Percentiles rank a stretch among this genome's conserved stretches.
These are phyloP conservation scores for Hypoxylon lienhwacheense DNA, from an alignment of 495 filamentous ascomycete species.

Conservation along the genomic window DNA sequence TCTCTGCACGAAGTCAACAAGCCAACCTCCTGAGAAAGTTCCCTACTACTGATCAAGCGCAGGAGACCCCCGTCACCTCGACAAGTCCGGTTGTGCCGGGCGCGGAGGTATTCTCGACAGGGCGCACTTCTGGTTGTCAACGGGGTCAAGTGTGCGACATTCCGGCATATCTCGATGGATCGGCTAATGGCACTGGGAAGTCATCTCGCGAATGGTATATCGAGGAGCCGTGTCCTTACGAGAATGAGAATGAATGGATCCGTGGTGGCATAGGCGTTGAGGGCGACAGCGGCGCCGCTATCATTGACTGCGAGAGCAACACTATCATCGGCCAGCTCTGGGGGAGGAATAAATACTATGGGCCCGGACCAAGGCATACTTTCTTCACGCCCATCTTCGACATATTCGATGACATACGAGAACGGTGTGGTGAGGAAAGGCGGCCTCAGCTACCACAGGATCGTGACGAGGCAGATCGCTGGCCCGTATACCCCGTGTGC, in stretches of 20 bases:
- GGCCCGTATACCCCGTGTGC: slow-evolving; percentile 37
- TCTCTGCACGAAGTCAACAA: slow-evolving; percentile 31
- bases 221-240: slow-evolving; percentile 34
- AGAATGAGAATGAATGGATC: slow-evolving; percentile 42
- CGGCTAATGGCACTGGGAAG: slow-evolving; percentile 35
- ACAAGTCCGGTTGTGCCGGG: slow-evolving; percentile 25
- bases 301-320: slow-evolving; percentile 38
- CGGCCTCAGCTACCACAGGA: slow-evolving; percentile 36
- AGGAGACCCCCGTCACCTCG: slow-evolving; percentile 23
- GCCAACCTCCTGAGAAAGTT: slow-evolving; percentile 38
- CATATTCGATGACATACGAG: slow-evolving; percentile 40
- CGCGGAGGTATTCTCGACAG: slow-evolving; percentile 30
- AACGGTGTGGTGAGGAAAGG: slow-evolving; percentile 30
- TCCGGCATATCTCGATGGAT: slow-evolving; percentile 36
- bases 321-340: slow-evolving; percentile 41
- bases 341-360: slow-evolving; percentile 40
- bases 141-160: slow-evolving; percentile 37
- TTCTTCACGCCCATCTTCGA: slow-evolving; percentile 43
- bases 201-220: slow-evolving; percentile 42
- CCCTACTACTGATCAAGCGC: slow-evolving; percentile 25
- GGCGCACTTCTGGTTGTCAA: slow-evolving; percentile 36
- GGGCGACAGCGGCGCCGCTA: slow-evolving; percentile 41
- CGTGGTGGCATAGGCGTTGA: slow-evolving; percentile 43
- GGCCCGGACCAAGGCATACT: slow-evolving; percentile 33
- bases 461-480: slow-evolving; percentile 34